Evolutionary conservation across 2,329 filamentous ascomycete species (phyloP), one percentile per base, ranked within the genome.

Genomic region (Aspergillus melleus): DNA sequence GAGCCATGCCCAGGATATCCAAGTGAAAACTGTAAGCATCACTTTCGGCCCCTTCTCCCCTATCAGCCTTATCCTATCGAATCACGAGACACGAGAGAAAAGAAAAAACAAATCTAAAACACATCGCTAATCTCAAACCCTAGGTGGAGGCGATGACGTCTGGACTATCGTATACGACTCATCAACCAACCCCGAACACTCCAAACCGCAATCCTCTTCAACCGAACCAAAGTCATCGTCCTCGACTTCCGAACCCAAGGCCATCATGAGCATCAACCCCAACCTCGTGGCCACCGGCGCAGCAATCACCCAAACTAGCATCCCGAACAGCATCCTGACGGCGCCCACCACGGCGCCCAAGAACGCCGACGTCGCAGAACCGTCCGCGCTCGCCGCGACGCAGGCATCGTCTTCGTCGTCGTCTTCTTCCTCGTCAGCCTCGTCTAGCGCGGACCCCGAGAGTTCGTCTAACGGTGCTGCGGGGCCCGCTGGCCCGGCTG

Each of bases 191-290:
- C 36, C 36, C 22, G 44, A 47, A 24, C 44, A 47, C 51, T 64
- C 36, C 4, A 29, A 14, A 39, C 50, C 30, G 53, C 54, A 20
- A 57, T 58, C 4, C 54, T 61, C 44, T 60, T 61, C 32, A 58
- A 66, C 6, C 64, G 65, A 4, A 65, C 61, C 26, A 60, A 65
- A 4, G 69, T 66, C 36, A 62, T 66, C 42, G 59, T 67, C 36
- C 63, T 66, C 42, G 59, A 70, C 10, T 16, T 14, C 29, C 9
- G 14, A 8, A 63, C 58, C 68, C 20, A 61, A 64, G 3, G 62
- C 55, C 29, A 42, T 61, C 4, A 52, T 60, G 3, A 59, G 50
- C 39, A 59, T 64, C 4, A 64, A 64, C 49, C 62, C 62, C 1
- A 64, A 60, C 19, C 42, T 62, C 49, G 58, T 62, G 9, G 36